Conservation (phyloP, 805 yeast genomes). For the Sungouiella blattae region DNA sequence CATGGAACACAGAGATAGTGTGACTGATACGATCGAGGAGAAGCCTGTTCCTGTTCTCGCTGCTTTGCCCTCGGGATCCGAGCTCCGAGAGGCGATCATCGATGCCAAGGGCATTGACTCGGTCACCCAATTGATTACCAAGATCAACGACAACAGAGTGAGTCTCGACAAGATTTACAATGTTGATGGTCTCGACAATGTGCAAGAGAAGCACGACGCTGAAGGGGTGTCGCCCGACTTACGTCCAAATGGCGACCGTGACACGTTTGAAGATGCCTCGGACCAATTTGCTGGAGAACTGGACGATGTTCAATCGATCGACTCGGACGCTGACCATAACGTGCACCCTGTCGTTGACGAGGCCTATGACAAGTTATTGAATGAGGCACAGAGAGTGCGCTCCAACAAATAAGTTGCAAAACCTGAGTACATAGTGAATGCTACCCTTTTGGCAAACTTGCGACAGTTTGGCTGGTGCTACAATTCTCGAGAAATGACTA, state of each 20-base stretch:
- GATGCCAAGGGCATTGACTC: constrained; percentile 74
- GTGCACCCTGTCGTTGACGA: constrained; percentile 57
- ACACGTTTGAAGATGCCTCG: constrained; percentile 5
- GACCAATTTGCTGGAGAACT: constrained; percentile 2
- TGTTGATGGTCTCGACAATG: constrained; percentile 7
- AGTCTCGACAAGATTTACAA: constrained; percentile 49
- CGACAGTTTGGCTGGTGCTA: too few relatives aligned
- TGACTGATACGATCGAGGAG: constrained; percentile 6
- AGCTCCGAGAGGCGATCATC: constrained; percentile 58
- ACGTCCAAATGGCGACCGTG: not conserved
- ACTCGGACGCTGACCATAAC: constrained; percentile 21
- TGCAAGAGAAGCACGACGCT: not conserved
- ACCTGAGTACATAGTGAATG: too few relatives aligned
- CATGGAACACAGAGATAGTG: constrained; percentile 57
- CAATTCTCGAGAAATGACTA: too few relatives aligned
- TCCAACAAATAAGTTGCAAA: constrained; percentile 35
- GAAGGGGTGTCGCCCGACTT: constrained; percentile 1
- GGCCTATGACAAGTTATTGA: constrained; percentile 67
- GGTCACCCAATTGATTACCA: constrained; percentile 62
- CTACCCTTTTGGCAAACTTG: too few relatives aligned
- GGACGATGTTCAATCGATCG: constrained; percentile 25
- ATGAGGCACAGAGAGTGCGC: constrained; percentile 63
- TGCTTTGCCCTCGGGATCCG: constrained; percentile 52
- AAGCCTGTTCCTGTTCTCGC: constrained; percentile 28
- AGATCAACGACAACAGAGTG: constrained; percentile 54